Base-by-base conservation (phyloP, 441 rosid species). In the Monsonia emarginata region DNA sequence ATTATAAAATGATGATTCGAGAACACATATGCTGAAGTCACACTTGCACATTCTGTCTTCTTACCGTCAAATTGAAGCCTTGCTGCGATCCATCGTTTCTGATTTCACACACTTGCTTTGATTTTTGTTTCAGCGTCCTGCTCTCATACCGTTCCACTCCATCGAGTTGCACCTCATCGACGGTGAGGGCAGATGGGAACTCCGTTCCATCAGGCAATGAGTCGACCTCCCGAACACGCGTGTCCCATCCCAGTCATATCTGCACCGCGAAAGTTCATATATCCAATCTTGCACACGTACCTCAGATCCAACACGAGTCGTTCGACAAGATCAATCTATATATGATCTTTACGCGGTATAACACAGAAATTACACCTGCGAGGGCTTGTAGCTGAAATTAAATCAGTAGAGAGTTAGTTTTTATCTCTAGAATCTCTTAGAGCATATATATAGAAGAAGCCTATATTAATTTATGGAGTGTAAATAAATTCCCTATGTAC, bases 111-210 rank as follows among this genome's bases (percentile, higher is more conserved):
- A 54, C 10, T 22, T 63, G 22, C 27, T 13, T 40, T 50, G 46
- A 5, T 64, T 8, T 54, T 16, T 19, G 59, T 69, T 2, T 31
- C 88, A 95, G 99, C 98, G 99, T 22, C 99, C 98, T 72, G 98
- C 99, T 58, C 73, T 95, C 57, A 91, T 91, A 72, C 98, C 95
- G n/a, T 95, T 86, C 75, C 99, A 95, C 65, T 78, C 96, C 0
- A 42, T 80, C 80, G 99, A 91, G 80, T 71, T 95, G 48, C 83
- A 95, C 79, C 85, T 95, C 70, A 86, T 88, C 50, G 98, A 95
- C 66, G 99, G 98, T 42, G 99, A 95, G 86, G 99, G 98, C 48
- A 80, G 84, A 67, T 95, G 99, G 99, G 93, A 95, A 76, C 94
- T 95, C n/a, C 96, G 91, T 27, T 60, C 83, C 24, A 88, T 95